Conservation (phyloP, 306 rosid genomes). For the Castanopsis chinensis region DNA sequence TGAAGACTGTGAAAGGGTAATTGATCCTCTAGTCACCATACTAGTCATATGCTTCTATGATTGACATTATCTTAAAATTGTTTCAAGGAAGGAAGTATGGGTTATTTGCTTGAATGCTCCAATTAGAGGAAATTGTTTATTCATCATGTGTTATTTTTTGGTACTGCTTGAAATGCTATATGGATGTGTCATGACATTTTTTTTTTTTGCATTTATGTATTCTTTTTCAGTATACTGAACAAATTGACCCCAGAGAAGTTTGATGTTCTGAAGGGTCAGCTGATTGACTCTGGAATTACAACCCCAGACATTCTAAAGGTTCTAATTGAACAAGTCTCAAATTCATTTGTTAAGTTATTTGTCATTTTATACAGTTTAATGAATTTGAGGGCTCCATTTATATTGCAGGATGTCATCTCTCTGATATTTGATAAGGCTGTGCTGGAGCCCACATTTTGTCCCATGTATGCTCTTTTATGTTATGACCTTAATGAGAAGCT, state of each 20-base stretch:
- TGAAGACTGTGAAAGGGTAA: constrained; percentile 49
- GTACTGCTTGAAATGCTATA: not conserved
- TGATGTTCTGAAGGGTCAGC: constrained; percentile 41
- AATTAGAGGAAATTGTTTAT: not conserved
- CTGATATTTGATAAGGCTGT: too few relatives aligned
- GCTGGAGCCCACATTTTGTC: too few relatives aligned
- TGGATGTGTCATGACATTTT: not conserved
- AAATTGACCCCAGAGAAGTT: constrained; percentile 49
- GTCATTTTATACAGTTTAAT: too few relatives aligned
- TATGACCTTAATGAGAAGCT: too few relatives aligned
- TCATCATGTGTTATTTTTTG: not conserved
- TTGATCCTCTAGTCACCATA: not conserved
- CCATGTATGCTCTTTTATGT: too few relatives aligned
- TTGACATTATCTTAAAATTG: not conserved
- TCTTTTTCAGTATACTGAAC: constrained; percentile 36
- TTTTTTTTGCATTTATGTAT: not conserved
- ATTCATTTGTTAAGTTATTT: too few relatives aligned
- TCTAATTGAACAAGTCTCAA: too few relatives aligned
- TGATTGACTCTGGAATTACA: constrained; percentile 29
- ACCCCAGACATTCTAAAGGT: constrained; percentile 42
- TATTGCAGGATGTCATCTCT: too few relatives aligned
- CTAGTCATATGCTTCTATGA: not conserved
- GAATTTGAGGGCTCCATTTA: too few relatives aligned
- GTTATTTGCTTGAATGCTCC: not conserved
- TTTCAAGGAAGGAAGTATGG: not conserved